A percentile compares a stretch with the other conserved stretches of the same genome.
Evolutionary conservation across 495 filamentous ascomycete species (phyloP).

Genomic region (Apiosordaria backusii): DNA sequence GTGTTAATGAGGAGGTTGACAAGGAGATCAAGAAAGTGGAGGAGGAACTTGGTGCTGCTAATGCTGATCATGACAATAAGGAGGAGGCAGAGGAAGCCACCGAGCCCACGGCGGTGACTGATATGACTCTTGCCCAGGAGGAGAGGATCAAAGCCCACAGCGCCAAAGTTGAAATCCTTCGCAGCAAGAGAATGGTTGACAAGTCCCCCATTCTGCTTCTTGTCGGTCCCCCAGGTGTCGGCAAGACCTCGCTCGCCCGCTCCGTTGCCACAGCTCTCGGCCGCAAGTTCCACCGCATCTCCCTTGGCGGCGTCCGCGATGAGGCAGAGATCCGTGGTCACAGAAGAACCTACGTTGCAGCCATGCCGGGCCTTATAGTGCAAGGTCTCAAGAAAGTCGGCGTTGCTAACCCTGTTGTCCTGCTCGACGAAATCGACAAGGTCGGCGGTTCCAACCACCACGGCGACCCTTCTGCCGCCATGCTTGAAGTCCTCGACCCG

Average conservation of each 20-base stretch:
- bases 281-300: conserved; percentile 95
- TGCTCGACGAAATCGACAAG: conserved; percentile 99
- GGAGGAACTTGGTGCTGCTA: conserved; percentile 50
- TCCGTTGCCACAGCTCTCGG: conserved; percentile 89
- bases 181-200: conserved; percentile 76
- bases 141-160: conserved; percentile 47
- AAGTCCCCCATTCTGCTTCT: conserved; percentile 95
- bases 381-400: conserved; percentile 95
- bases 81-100: conserved; percentile 20
- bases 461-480: conserved; percentile 95
- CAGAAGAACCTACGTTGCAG: conserved; percentile 93
- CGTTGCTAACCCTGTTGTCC: conserved; percentile 91
- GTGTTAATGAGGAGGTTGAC: conserved; percentile 75
- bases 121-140: conserved; percentile 31
- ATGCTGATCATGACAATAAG: conserved; percentile 18
- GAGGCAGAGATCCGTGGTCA: conserved; percentile 98
- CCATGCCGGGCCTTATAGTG: conserved; percentile 95
- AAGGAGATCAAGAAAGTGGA: conserved; percentile 66
- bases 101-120: conserved; percentile 14
- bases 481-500: conserved; percentile 97
- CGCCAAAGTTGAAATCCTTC: conserved; percentile 63
- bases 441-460: conserved; percentile 88
- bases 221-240: conserved; percentile 90
- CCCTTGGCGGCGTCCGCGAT: conserved; percentile 90
- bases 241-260: conserved; percentile 94